Conservation (phyloP, 2,329 filamentous ascomycete species). For the Cercospora zeina region DNA sequence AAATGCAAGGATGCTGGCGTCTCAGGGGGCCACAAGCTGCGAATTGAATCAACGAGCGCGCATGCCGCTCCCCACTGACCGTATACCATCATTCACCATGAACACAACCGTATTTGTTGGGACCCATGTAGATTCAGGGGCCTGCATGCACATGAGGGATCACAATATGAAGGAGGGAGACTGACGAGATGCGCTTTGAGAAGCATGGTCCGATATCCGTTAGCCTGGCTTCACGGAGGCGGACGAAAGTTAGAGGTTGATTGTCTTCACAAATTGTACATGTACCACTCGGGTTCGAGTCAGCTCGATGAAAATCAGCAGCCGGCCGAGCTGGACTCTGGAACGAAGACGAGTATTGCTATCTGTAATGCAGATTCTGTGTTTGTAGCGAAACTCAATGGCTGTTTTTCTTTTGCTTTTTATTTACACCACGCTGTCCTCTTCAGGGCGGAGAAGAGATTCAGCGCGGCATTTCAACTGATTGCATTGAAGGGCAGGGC, state of each 20-base stretch:
- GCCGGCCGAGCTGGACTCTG: slow-evolving; percentile 37
- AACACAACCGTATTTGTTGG: slow-evolving; percentile 10
- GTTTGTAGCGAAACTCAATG: slow-evolving; percentile 15
- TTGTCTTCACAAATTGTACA: slow-evolving; percentile 15
- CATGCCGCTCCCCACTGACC: slow-evolving; percentile 28
- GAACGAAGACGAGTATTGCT: slow-evolving; percentile 14
- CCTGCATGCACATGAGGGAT: slow-evolving; percentile 8
- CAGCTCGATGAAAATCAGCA: slow-evolving; percentile 12
- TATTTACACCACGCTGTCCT: not conserved
- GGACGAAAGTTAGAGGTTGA: slow-evolving; percentile 4
- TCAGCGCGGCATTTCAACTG: too few species aligned
- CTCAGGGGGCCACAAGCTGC: not conserved
- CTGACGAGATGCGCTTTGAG: slow-evolving; percentile 18
- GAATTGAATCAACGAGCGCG: not conserved
- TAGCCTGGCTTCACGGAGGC: not conserved
- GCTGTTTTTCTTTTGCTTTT: not conserved
- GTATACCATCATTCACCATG: slow-evolving; percentile 30
- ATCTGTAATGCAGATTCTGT: slow-evolving; percentile 13
- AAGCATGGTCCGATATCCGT: slow-evolving; percentile 14
- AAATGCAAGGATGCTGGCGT: not conserved
- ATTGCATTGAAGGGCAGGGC: too few species aligned
- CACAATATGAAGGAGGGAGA: slow-evolving; percentile 10
- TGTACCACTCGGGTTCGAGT: slow-evolving; percentile 1
- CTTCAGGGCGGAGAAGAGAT: not conserved
- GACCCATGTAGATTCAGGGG: not conserved